phyloP scores from a whole-genome alignment of 1,139 yeast genomes.

The Hyphopichia wangnamkhiaoensis region DNA sequence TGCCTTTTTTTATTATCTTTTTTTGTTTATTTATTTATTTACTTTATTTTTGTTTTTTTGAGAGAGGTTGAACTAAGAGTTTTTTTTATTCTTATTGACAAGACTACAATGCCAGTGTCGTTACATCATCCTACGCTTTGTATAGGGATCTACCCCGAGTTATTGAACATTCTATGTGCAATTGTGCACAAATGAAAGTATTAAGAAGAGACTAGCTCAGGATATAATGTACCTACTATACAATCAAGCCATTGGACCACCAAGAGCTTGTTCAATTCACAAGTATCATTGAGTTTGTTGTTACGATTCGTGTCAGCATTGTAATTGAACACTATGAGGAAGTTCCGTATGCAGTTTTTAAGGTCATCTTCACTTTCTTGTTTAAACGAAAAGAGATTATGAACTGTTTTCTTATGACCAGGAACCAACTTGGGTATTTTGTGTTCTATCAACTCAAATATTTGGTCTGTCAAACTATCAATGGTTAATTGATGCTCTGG shows the following conservation, averaged over 20 bases:
- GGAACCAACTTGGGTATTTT: neutral
- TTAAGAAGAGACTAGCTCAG: constrained; percentile 17
- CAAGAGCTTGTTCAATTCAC: constrained; percentile 31
- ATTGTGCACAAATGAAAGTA: neutral
- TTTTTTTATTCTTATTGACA: neutral
- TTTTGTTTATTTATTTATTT: neutral
- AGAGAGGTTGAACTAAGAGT: too few relatives aligned
- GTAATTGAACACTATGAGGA: constrained; percentile 24
- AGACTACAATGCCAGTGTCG: neutral
- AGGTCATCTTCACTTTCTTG: constrained; percentile 19
- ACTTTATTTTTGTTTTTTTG: too few relatives aligned
- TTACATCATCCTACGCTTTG: too few relatives aligned
- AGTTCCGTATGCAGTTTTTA: constrained; percentile 14
- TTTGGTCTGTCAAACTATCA: constrained; percentile 15
- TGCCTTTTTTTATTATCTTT: neutral
- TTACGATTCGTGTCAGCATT: constrained; percentile 7
- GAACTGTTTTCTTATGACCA: neutral
- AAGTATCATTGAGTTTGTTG: constrained; percentile 10
- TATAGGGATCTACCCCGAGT: too few relatives aligned
- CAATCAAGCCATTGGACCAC: constrained; percentile 32
- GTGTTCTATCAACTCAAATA: constrained; percentile 12
- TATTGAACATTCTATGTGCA: neutral
- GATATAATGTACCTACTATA: constrained; percentile 27
- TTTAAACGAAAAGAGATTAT: constrained; percentile 10
- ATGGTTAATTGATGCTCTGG: constrained; percentile 6